Base-by-base conservation (phyloP, 768 basidiomycete species). In the Cystobasidium tubakii region DNA sequence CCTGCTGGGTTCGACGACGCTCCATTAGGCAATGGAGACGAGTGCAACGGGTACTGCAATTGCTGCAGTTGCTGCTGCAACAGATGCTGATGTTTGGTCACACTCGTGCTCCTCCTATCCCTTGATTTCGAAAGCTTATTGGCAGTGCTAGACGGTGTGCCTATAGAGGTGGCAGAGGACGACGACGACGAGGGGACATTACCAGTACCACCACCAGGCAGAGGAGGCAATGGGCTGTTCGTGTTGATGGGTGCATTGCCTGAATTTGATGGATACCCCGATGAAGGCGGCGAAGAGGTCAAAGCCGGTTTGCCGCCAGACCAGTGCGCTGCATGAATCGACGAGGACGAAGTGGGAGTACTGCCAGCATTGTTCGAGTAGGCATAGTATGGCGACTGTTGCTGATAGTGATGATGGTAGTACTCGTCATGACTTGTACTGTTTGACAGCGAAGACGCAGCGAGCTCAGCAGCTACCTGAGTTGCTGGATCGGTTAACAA, bases 401-500 rank as follows among this genome's bases (percentile, higher is more conserved):
- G 46, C 7, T 50, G 34, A 33, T 65, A 42, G 34, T 67, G 10
- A 19, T 39, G 33, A 27, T 31, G 6, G 7, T 63, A 31, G 33
- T 31, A 6, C 6, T 6, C 10, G 53, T 31, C 33, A 39, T 65
- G 10, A 33, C 42, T 29, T 43, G 10, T 43, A 6, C 13, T 44
- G 64, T 10, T 43, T 12, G 21, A n/a, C 46, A 71, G 34, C 23
- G 50, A 55, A 9, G 55, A 71, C 3, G 69, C 69, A 9, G 69
- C 69, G 21, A 71, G 55, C 27, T 71, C 69, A 36, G 69, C 69
- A 25, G 69, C 69, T 19, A 71, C 54, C 25, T 36, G 36, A 7
- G 69, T 71, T 36, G 69, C 69, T 21, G 69, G 69, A 31, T 71
- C 69, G 15, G 53, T 27, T 15, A 71, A 36, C 13, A 71, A 36